phyloP scores from a whole-genome alignment of 2,329 filamentous ascomycete species.

The Arthroderma uncinatum region DNA sequence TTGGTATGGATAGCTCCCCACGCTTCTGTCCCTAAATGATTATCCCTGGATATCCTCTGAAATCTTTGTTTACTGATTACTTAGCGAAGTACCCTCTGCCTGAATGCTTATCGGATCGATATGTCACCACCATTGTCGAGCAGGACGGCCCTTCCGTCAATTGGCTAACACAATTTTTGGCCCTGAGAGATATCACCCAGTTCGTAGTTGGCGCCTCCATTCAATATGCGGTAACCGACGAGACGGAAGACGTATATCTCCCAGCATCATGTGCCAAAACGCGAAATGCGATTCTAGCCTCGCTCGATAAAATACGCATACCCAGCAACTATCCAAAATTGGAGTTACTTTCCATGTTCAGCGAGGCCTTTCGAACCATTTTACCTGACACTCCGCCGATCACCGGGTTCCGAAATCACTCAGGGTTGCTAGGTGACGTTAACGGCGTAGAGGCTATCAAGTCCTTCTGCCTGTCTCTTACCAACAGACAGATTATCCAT shows the following conservation, averaged over 20 bases:
- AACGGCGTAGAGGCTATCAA: constrained; percentile 30
- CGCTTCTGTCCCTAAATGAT: constrained; percentile 15
- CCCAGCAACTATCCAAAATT: constrained; percentile 27
- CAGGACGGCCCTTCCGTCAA: constrained; percentile 20
- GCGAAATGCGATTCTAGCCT: constrained; percentile 30
- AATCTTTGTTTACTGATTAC: constrained; percentile 1
- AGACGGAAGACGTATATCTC: constrained; percentile 26
- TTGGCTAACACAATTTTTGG: constrained; percentile 33
- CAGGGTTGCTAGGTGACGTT: constrained; percentile 23
- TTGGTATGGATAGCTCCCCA: constrained; percentile 29
- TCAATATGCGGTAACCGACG: constrained; percentile 29
- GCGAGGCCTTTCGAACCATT: constrained; percentile 27
- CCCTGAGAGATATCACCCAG: constrained; percentile 31
- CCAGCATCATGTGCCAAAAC: constrained; percentile 26
- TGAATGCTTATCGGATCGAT: constrained; percentile 27
- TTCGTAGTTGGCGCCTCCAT: constrained; percentile 33
- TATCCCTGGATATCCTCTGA: not conserved
- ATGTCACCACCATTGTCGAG: constrained; percentile 27
- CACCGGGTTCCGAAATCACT: constrained; percentile 16
- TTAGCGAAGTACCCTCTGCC: constrained; percentile 29
- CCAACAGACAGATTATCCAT: constrained; percentile 27
- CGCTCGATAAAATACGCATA: constrained; percentile 27
- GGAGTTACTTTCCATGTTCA: constrained; percentile 30
- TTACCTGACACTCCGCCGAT: constrained; percentile 31
- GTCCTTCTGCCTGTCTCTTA: constrained; percentile 25